Conservation (phyloP, 768 basidiomycete genomes). For the Leucocoprinus leucothites region DNA sequence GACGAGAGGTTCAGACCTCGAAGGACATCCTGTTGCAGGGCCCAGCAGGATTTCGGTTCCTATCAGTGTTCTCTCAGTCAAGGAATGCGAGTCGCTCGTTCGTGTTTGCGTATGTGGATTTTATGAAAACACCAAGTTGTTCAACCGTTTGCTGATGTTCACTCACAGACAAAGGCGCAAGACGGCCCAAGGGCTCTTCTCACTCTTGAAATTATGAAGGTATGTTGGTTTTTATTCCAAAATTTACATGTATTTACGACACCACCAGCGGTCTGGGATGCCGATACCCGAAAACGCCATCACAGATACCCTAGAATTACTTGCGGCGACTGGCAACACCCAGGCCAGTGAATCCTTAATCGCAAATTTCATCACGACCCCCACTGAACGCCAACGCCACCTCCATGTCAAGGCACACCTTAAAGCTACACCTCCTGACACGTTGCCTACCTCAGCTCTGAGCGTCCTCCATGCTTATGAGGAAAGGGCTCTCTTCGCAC, state of each 20-base stretch:
- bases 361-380: not conserved
- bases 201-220: constrained; percentile 55
- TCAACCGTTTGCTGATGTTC: constrained; percentile 2
- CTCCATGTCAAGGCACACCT: constrained; percentile 72
- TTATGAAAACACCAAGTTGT: not conserved
- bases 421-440: constrained; percentile 39
- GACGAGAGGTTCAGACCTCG: constrained; percentile 13
- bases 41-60: constrained; percentile 25
- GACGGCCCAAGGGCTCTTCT: constrained; percentile 50
- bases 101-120: constrained; percentile 42
- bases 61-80: constrained; percentile 41
- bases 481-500: constrained; percentile 52
- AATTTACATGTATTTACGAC: not conserved
- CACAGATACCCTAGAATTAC: constrained; percentile 44
- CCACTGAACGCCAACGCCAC: constrained; percentile 57
- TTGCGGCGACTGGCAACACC: constrained; percentile 45
- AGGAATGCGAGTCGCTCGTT: constrained; percentile 56
- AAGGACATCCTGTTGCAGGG: constrained; percentile 13
- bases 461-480: constrained; percentile 73
- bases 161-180: constrained; percentile 38
- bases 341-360: constrained; percentile 39
- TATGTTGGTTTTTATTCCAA: constrained; percentile 14
- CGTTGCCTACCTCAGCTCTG: constrained; percentile 62
- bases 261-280: constrained; percentile 38
- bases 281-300: constrained; percentile 39